A percentile compares a stretch with the other conserved stretches of the same genome.
phyloP scores from a whole-genome alignment of 106 monocot genomes.

The Platanthera guangdongensis region DNA sequence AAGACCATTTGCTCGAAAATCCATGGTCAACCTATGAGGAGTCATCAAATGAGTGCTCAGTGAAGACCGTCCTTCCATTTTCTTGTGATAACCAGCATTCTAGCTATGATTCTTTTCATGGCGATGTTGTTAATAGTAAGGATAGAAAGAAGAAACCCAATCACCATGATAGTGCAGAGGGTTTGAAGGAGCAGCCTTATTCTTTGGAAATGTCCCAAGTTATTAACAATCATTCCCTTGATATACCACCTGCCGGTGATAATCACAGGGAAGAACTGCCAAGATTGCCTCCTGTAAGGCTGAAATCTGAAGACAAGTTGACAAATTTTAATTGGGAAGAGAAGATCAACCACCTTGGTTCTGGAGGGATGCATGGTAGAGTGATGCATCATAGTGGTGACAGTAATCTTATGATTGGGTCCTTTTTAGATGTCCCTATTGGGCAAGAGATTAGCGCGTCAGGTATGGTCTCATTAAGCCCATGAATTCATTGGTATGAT shows the following conservation, averaged over 20 bases:
- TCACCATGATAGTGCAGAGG: constrained; percentile 13
- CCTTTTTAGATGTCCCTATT: constrained; percentile 80
- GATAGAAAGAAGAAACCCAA: constrained; percentile 41
- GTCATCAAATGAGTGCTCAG: constrained; percentile 41
- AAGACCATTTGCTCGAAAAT: constrained; percentile 29
- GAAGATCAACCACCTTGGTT: constrained; percentile 37
- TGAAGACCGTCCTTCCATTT: constrained; percentile 73
- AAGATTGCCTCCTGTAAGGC: constrained; percentile 67
- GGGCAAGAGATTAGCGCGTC: constrained; percentile 73
- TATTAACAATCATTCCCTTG: constrained; percentile 26
- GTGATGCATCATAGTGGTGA: constrained; percentile 35
- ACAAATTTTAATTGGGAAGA: constrained; percentile 60
- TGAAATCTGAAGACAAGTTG: constrained; percentile 80
- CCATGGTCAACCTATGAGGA: constrained; percentile 50
- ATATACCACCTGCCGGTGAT: constrained; percentile 34
- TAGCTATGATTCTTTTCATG: constrained; percentile 18
- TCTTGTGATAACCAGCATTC: constrained; percentile 43
- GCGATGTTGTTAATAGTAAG: constrained; percentile 24
- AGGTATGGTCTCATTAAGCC: constrained; percentile 27
- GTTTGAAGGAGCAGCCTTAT: constrained; percentile 29
- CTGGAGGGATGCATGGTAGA: constrained; percentile 29
- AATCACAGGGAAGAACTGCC: constrained; percentile 79
- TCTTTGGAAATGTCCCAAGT: constrained; percentile 18
- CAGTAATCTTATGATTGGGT: constrained; percentile 60
- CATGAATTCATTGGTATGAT: neutral